Conservation (phyloP, 2,329 filamentous ascomycete species). For the Fusarium globosum region DNA sequence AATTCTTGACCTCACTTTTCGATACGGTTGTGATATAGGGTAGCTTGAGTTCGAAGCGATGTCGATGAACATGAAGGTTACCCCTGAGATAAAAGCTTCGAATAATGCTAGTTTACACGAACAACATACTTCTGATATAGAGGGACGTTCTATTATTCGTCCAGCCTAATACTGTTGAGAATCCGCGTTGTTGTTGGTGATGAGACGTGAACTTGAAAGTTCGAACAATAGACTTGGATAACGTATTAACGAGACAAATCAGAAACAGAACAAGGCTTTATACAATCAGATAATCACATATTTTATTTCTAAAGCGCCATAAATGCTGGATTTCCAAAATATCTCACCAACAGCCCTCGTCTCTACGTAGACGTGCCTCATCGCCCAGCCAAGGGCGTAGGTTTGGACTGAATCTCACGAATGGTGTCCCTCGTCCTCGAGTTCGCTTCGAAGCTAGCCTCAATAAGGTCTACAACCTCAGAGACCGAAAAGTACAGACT, state of each 20-base stretch:
- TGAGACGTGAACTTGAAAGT: rapidly evolving
- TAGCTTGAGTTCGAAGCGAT: background rate
- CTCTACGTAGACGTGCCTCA: background rate
- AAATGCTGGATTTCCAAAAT: background rate
- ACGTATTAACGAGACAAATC: rapidly evolving
- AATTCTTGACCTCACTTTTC: background rate
- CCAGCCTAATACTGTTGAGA: rapidly evolving
- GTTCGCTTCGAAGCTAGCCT: constrained; percentile 73
- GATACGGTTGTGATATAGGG: background rate
- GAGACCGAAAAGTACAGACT: constrained; percentile 70
- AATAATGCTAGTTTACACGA: too few species aligned
- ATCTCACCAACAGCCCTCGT: background rate
- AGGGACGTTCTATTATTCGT: rapidly evolving
- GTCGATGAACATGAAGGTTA: too few species aligned
- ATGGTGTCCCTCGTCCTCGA: constrained; percentile 67
- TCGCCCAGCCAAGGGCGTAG: constrained; percentile 51
- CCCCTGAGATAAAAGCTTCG: too few species aligned
- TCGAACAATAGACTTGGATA: rapidly evolving
- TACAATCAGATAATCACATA: background rate
- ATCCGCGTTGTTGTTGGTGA: too few species aligned
- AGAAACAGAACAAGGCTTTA: background rate
- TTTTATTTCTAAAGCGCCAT: background rate
- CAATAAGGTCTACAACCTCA: constrained; percentile 72
- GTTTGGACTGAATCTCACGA: constrained; percentile 65
- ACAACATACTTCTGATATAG: rapidly evolving